Base-by-base conservation (phyloP, 192 early-diverging fungal species). In the Entrophospora sp. region DNA sequence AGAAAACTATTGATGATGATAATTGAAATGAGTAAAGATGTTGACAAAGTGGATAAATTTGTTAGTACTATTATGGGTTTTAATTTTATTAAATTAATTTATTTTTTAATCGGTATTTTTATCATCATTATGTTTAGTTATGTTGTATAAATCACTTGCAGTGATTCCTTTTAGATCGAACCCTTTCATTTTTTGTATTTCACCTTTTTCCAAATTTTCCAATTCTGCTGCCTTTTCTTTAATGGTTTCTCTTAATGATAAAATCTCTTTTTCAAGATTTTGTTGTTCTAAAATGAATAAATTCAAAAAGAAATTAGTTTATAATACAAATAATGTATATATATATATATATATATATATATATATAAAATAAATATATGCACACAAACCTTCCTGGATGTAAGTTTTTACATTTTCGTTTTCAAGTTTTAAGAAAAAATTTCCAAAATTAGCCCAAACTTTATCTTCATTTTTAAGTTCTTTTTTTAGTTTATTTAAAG, bases 1-100 rank as follows among this genome's bases (percentile, higher is more conserved):
- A 99, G 97, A 79, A 94, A 90, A 67, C 73, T 99, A 46, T 71
- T 99, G 58, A 87, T 92, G 83, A 82, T 91, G 14, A 79, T 88
- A 27, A 95, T 96, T n/a, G n/a, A n/a, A n/a, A n/a, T n/a, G n/a
- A 68, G 87, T 22, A 93, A 97, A 72, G 93, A 94, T 32, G 71
- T 59, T 10, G 85, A 91, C 66, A 90, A 86, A 59, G 81, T 91
- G 16, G 85, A 85, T 3, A 87, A 90, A 65, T 88, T 94, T 79
- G 85, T 90, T 40, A 72, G 72, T 57, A 71, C 81, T 48, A 73
- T 85, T 63, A 66, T 66, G 36, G 18, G 37, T n/a, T 20, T 65
- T 10, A 31, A 59, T 16, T 31, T 32, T 38, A 27, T 18, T 58
- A 9, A n/a, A n/a, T n/a, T n/a, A n/a, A n/a, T n/a, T n/a, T n/a